Percentiles rank a stretch among this genome's conserved stretches.
phyloP scores from a whole-genome alignment of 192 early-diverging fungal genomes.

The Pilaira anomala region DNA sequence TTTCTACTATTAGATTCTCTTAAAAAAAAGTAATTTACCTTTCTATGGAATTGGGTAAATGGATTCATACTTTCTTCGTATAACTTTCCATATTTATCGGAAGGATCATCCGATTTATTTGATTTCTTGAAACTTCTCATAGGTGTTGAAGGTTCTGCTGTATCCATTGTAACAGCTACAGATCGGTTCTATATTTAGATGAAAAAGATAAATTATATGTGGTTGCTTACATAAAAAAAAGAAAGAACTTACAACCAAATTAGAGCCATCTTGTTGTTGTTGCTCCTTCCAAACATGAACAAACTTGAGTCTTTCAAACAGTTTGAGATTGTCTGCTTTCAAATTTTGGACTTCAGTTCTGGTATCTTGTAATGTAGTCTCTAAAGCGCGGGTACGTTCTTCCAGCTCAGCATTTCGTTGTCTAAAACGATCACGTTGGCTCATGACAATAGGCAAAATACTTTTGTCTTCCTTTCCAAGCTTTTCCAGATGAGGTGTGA shows the following conservation, averaged over 20 bases:
- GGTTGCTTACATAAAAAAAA: neutral
- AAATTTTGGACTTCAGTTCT: slow-evolving; percentile 60
- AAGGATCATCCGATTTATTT: slow-evolving; percentile 43
- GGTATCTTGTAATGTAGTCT: slow-evolving; percentile 53
- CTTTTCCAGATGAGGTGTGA: neutral
- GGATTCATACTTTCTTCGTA: slow-evolving; percentile 92
- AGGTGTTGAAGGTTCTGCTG: slow-evolving; percentile 11
- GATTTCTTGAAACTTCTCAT: slow-evolving; percentile 15
- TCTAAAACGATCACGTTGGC: slow-evolving; percentile 87
- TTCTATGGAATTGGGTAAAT: slow-evolving; percentile 78
- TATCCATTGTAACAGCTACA: slow-evolving; percentile 26
- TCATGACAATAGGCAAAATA: slow-evolving; percentile 83
- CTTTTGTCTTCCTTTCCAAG: slow-evolving; percentile 33
- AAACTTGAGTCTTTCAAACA: slow-evolving; percentile 90
- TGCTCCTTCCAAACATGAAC: slow-evolving; percentile 64
- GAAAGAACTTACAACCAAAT: slow-evolving; percentile 5
- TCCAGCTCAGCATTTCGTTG: slow-evolving; percentile 86
- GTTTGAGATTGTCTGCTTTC: slow-evolving; percentile 81
- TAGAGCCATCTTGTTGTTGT: slow-evolving; percentile 10
- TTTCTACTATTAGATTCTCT: neutral
- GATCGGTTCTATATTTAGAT: slow-evolving; percentile 13
- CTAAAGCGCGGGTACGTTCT: slow-evolving; percentile 55
- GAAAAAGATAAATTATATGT: neutral
- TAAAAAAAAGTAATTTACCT: slow-evolving; percentile 25
- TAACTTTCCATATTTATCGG: slow-evolving; percentile 67